Base-by-base conservation (phyloP, 2,329 filamentous ascomycete species). In the Canariomyces notabilis region DNA sequence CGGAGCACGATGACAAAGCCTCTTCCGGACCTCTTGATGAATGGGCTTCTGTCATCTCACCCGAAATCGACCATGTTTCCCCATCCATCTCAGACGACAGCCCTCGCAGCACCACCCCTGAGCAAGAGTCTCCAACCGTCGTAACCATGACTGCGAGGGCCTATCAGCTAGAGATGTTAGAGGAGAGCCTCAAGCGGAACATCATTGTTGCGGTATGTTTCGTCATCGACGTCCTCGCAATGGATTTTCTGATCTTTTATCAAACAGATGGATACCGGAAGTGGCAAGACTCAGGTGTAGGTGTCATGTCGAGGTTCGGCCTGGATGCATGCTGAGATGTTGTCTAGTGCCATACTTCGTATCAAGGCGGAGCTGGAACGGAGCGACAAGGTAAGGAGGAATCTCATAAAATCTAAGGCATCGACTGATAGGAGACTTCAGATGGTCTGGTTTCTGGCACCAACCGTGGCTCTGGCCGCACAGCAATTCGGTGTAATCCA, bases 101-200 rank as follows among this genome's bases (percentile, higher is more conserved):
- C 21, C 34, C 44, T 22, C 43, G 42, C 42, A 42, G 22, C 22
- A 48, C 35, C 15, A 46, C 46, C 1, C 34, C 44, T n/a, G 49
- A 59, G 7, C 32, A 50, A 37, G 56, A 62, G 19, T 29, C 53
- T 7, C 42, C 48, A 18, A 33, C 15, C 18, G 21, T 48, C n/a
- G 46, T 48, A 16, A 53, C 62, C 33, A 69, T 77, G 55, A 63
- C 66, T 46, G 63, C 75, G 15, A 69, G 85, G 37, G 77, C 75
- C 1, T 91, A 90, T 57, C 86, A 91, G 64, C 60, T 77, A 16
- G 87, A 90, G 65, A 89, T 91, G 86, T 72, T 87, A 43, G 74
- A 83, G 48, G 75, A 78, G 58, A 88, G 84, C 57, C 68, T 87
- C 57, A 73, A 75, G 50, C 68, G 74, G 37, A 90, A 89, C 60